Conservation (phyloP, 2,329 filamentous ascomycete genomes). For the Pseudocercospora fijiensis region DNA sequence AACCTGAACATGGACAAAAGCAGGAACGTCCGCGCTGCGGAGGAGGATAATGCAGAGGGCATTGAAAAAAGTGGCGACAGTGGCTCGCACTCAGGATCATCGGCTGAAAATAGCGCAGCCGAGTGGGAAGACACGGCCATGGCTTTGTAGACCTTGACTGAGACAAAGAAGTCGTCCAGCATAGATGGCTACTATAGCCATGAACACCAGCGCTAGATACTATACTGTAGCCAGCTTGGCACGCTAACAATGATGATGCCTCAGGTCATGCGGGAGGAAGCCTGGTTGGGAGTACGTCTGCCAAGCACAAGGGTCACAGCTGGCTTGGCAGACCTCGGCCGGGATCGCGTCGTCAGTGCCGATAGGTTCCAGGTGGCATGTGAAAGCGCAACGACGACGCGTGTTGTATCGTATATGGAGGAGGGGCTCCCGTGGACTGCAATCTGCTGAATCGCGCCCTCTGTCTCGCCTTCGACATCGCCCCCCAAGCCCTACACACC, state of each 20-base stretch:
- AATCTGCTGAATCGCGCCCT: background rate
- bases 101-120: background rate
- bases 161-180: background rate
- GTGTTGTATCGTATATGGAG: background rate
- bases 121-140: conserved; percentile 5
- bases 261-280: background rate
- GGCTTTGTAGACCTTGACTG: background rate
- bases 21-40: background rate
- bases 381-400: background rate
- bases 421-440: background rate
- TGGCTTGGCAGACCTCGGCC: background rate
- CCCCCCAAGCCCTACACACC: background rate
- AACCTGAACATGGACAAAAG: background rate
- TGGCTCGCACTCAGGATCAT: background rate
- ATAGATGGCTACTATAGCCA: background rate
- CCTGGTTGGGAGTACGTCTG: too few relatives aligned
- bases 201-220: background rate
- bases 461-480: background rate
- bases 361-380: background rate
- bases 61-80: background rate
- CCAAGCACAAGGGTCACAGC: background rate
- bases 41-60: background rate
- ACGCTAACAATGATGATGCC: too few relatives aligned
- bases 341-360: background rate
- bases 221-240: too few relatives aligned